Evolutionary conservation across 2,329 filamentous ascomycete genomes (phyloP).

Genomic region (Colletotrichum scovillei): DNA sequence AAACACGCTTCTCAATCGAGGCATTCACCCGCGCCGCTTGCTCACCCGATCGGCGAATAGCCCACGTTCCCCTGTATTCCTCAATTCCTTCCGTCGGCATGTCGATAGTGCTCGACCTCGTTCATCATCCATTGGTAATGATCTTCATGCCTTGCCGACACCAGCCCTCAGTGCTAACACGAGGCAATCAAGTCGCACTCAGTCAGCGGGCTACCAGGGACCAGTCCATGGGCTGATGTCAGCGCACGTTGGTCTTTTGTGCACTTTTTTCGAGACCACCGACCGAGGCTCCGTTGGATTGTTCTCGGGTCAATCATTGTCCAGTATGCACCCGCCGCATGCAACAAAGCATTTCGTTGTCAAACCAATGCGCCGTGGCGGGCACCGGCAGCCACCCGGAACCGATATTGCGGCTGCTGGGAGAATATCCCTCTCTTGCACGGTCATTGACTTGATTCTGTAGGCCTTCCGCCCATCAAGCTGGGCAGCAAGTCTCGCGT

Average conservation of each 20-base stretch:
- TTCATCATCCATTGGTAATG: background rate
- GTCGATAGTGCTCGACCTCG: background rate
- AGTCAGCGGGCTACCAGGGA: background rate
- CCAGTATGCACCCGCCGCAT: background rate
- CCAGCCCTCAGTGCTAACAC: background rate
- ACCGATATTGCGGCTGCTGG: background rate
- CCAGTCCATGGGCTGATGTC: background rate
- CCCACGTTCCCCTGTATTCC: background rate
- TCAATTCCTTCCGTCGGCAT: constrained; percentile 2
- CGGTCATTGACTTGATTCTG: background rate
- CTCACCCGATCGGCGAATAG: constrained; percentile 1
- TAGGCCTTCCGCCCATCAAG: background rate
- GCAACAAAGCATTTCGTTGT: background rate
- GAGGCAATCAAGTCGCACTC: background rate
- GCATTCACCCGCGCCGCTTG: constrained; percentile 19
- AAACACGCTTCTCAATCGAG: constrained; percentile 20
- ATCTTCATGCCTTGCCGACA: background rate
- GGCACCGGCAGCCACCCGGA: background rate
- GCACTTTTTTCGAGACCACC: no score
- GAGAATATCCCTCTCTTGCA: background rate
- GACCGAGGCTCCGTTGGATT: background rate
- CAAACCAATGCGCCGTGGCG: background rate
- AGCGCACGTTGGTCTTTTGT: background rate
- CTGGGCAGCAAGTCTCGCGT: no score
- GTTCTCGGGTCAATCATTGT: background rate